Conservation (phyloP, 2,329 filamentous ascomycete genomes). For the Tympanopsis confertula region DNA sequence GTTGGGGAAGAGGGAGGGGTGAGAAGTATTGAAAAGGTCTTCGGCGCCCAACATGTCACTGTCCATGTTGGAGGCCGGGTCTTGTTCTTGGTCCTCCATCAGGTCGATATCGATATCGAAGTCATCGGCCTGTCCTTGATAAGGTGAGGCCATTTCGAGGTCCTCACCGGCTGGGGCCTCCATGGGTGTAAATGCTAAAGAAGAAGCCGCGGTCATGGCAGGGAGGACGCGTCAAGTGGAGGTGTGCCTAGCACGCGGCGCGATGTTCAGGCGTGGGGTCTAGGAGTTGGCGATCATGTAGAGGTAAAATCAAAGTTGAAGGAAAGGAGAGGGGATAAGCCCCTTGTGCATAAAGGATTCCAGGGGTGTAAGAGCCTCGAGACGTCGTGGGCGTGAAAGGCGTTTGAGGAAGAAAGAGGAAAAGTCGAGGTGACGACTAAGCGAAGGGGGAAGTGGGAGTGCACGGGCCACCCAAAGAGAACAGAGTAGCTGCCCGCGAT, state of each 20-base stretch:
- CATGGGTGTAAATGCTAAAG: background rate
- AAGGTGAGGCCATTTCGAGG: background rate
- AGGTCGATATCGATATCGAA: conserved; percentile 1
- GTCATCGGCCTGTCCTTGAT: background rate
- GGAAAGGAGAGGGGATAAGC: too few relatives aligned
- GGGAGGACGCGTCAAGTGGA: too few relatives aligned
- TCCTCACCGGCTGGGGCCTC: background rate
- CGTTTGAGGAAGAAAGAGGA: too few relatives aligned
- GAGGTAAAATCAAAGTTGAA: too few relatives aligned
- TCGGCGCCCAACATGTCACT: background rate
- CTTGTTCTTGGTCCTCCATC: conserved; percentile 1
- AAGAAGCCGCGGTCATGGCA: background rate
- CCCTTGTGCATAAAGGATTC: too few relatives aligned
- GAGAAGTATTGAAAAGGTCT: background rate
- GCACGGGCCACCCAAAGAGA: conserved; percentile 1
- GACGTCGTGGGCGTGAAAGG: too few relatives aligned
- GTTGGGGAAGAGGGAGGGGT: background rate
- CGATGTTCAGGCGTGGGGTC: too few relatives aligned
- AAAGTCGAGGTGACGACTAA: too few relatives aligned
- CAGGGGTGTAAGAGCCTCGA: too few relatives aligned
- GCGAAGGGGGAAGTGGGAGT: background rate
- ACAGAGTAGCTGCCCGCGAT: too few relatives aligned
- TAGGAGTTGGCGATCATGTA: too few relatives aligned
- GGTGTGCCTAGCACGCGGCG: too few relatives aligned
- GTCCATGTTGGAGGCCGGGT: background rate